These are phyloP conservation scores for Hyaloscypha finlandica DNA, from an alignment of 495 filamentous ascomycete species.

Conservation along the genomic window DNA sequence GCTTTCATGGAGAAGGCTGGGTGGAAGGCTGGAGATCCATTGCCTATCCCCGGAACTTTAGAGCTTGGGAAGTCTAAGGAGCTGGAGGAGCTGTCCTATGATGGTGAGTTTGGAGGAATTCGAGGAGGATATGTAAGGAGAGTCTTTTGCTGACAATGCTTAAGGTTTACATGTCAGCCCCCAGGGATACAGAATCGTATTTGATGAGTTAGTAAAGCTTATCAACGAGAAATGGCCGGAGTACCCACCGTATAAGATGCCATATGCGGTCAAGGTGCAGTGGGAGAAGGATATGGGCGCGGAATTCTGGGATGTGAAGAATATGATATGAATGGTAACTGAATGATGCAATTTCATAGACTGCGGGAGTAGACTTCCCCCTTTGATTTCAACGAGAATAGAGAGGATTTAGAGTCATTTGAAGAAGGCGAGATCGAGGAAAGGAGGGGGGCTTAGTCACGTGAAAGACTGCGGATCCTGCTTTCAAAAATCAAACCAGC, in stretches of 20 bases:
- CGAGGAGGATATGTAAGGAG: not conserved
- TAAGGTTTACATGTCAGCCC: slow-evolving; percentile 64
- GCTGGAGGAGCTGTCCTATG: slow-evolving; percentile 39
- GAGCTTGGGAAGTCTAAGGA: slow-evolving; percentile 50
- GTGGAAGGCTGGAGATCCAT: slow-evolving; percentile 54
- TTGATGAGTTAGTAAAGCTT: slow-evolving; percentile 53
- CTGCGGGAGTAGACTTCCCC: not conserved
- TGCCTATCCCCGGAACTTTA: slow-evolving; percentile 48
- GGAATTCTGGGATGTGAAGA: slow-evolving; percentile 29
- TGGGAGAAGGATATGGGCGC: slow-evolving; percentile 26
- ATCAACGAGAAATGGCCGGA: slow-evolving; percentile 61
- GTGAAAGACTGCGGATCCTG: not conserved
- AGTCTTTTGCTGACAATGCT: slow-evolving; percentile 3
- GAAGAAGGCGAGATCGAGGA: not conserved
- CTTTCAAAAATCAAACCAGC: not conserved
- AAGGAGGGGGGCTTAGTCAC: not conserved
- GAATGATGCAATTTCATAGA: not conserved
- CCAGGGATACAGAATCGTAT: slow-evolving; percentile 59
- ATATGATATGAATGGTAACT: slow-evolving; percentile 13
- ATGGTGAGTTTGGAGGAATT: slow-evolving; percentile 51
- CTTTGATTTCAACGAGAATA: not conserved
- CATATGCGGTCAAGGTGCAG: slow-evolving; percentile 25
- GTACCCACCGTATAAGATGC: slow-evolving; percentile 52
- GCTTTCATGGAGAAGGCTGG: slow-evolving; percentile 58
- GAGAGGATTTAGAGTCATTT: not conserved